A percentile compares a stretch with the other conserved stretches of the same genome.
Evolutionary conservation across 2,329 filamentous ascomycete species (phyloP).

Genomic region (Talaromyces sp.): DNA sequence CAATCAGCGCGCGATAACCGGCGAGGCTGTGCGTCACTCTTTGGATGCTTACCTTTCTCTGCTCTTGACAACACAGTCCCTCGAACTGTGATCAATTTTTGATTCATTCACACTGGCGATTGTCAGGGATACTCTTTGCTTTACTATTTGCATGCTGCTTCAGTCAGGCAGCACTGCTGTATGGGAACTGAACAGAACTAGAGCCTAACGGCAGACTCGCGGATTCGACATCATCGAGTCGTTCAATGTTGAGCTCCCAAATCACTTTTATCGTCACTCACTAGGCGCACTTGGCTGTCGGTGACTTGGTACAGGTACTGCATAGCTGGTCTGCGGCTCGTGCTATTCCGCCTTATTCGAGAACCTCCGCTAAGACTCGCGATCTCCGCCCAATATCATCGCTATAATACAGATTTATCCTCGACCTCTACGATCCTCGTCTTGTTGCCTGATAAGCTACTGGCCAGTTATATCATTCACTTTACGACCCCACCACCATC

Average conservation of each 20-base stretch:
- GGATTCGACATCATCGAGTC: background rate
- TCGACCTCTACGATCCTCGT: background rate
- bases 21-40: conserved; percentile 16
- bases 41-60: background rate
- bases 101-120: background rate
- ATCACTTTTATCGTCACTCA: background rate
- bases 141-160: background rate
- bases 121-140: background rate
- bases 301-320: background rate
- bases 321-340: conserved; percentile 1
- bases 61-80: background rate
- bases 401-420: background rate
- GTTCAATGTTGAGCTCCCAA: background rate
- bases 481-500: background rate
- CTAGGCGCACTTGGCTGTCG: background rate
- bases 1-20: background rate
- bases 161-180: background rate
- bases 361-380: background rate
- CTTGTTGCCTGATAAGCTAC: background rate
- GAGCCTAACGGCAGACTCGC: background rate
- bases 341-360: conserved; percentile 3
- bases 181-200: background rate
- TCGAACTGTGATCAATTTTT: background rate
- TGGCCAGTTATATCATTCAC: background rate
- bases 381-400: background rate